phyloP scores from a whole-genome alignment of 257 asterid species.

The Solanum tacnaense region DNA sequence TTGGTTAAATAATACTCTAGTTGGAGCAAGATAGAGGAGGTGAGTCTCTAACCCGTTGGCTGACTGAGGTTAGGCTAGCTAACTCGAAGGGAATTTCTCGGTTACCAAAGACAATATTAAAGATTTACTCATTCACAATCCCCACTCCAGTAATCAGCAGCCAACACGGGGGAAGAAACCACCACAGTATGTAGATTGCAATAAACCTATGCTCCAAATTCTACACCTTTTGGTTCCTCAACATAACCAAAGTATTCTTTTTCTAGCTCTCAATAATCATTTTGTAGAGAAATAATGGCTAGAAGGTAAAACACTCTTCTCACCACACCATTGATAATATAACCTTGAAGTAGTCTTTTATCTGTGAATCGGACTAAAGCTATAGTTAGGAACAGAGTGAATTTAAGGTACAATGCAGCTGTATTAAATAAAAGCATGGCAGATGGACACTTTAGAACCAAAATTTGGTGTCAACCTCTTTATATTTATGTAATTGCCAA shows the following conservation, averaged over 20 bases:
- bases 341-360: neutral
- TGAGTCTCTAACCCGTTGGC: neutral
- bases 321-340: neutral
- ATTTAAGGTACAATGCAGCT: neutral
- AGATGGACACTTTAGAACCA: neutral
- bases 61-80: neutral
- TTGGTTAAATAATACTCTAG: neutral
- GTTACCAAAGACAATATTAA: neutral
- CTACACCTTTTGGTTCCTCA: neutral
- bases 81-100: neutral
- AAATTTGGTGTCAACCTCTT: conserved; percentile 13
- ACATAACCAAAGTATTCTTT: neutral
- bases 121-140: neutral
- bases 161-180: neutral
- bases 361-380: neutral
- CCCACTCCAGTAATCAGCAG: neutral
- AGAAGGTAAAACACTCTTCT: neutral
- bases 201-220: neutral
- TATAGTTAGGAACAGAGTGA: neutral
- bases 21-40: neutral
- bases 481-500: conserved; percentile 5
- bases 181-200: too few species aligned
- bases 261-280: neutral
- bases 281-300: neutral
- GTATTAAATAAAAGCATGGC: neutral